Percentiles rank a stretch among this genome's conserved stretches.
These are phyloP conservation scores for Cardamine resedifolia DNA, from an alignment of 345 rosid species.

Conservation along the genomic window DNA sequence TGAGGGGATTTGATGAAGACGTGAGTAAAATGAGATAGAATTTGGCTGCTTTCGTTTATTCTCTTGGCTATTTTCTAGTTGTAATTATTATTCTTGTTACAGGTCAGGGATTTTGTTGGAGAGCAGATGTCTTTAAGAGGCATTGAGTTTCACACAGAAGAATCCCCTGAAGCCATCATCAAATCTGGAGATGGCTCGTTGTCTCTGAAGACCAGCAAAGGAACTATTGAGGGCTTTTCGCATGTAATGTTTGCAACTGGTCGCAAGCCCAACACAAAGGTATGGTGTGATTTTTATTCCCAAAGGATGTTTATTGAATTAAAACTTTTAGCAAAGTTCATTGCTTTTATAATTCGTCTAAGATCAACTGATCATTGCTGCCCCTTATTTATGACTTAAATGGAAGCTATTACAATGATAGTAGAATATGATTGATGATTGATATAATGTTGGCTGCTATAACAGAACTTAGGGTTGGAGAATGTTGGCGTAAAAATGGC, in stretches of 20 bases:
- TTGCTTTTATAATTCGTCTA: neutral
- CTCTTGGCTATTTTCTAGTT: neutral
- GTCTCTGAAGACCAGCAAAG: slow-evolving; percentile 82
- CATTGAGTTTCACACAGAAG: slow-evolving; percentile 86
- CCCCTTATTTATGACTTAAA: neutral
- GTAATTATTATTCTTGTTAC: slow-evolving; percentile 11
- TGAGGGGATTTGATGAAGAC: slow-evolving; percentile 97
- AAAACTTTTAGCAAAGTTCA: slow-evolving; percentile 4
- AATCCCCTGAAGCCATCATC: slow-evolving; percentile 79
- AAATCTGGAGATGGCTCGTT: slow-evolving; percentile 77
- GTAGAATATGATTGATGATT: slow-evolving; percentile 15
- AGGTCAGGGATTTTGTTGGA: slow-evolving; percentile 88
- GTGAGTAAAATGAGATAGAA: slow-evolving; percentile 39
- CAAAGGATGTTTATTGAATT: neutral
- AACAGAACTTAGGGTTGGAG: slow-evolving; percentile 93
- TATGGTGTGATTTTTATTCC: slow-evolving; percentile 27
- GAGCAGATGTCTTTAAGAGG: slow-evolving; percentile 93
- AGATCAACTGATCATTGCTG: neutral
- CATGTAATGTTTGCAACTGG: slow-evolving; percentile 99
- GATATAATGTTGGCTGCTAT: slow-evolving; percentile 28
- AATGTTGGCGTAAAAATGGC: slow-evolving; percentile 65
- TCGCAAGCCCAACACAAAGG: slow-evolving; percentile 90
- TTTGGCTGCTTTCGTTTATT: slow-evolving; percentile 6
- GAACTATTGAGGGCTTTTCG: slow-evolving; percentile 83
- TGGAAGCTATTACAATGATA: neutral